These are phyloP conservation scores for Pseudogymnoascus sp. DNA, from an alignment of 2,329 filamentous ascomycete genomes.

Conservation along the genomic window DNA sequence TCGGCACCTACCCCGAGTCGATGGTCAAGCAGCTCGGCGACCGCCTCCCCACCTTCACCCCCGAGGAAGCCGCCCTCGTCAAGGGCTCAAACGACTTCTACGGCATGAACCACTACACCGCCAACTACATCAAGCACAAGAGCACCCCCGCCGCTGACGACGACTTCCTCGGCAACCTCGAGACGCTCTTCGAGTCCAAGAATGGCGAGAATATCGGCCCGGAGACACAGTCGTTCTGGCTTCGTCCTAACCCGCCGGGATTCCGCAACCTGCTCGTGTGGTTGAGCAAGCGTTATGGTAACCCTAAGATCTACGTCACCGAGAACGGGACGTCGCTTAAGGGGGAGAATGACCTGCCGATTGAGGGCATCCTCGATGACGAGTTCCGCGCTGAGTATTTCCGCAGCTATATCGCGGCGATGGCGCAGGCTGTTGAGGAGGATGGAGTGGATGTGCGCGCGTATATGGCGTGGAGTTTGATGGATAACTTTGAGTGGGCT, in stretches of 20 bases:
- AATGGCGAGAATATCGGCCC: conserved; percentile 67
- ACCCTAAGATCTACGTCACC: conserved; percentile 77
- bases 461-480: conserved; percentile 81
- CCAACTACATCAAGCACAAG: conserved; percentile 76
- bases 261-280: conserved; percentile 73
- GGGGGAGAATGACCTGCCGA: conserved; percentile 69
- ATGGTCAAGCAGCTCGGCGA: conserved; percentile 77
- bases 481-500: conserved; percentile 58
- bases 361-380: conserved; percentile 68
- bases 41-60: conserved; percentile 67
- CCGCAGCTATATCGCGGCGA: conserved; percentile 65
- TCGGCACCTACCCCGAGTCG: conserved; percentile 74
- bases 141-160: conserved; percentile 52
- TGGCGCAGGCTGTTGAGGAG: conserved; percentile 63
- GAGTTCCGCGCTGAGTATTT: conserved; percentile 79
- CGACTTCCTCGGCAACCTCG: conserved; percentile 71
- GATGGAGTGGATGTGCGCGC: conserved; percentile 74
- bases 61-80: conserved; percentile 66
- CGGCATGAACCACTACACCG: conserved; percentile 90
- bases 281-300: conserved; percentile 69
- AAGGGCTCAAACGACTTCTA: conserved; percentile 89
- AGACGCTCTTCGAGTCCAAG: conserved; percentile 65
- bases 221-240: conserved; percentile 77
- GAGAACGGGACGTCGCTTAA: conserved; percentile 84
- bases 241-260: conserved; percentile 66